These are phyloP conservation scores for Solanum hybrid DNA, from an alignment of 305 asterid species.

Conservation along the genomic window DNA sequence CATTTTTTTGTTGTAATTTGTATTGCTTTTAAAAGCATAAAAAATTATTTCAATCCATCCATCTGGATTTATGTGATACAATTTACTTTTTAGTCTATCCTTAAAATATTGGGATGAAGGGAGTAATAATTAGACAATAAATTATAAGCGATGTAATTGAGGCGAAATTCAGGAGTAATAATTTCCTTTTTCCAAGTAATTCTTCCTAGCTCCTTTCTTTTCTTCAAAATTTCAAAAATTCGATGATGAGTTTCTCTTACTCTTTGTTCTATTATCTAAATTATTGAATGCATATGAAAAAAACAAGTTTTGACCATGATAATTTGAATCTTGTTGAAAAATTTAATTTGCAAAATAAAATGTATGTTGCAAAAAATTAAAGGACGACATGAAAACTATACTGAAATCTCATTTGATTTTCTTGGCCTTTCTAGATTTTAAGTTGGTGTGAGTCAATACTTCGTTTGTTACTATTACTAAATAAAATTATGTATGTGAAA, in stretches of 20 bases:
- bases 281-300: neutral
- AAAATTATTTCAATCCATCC: neutral
- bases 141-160: too few relatives aligned
- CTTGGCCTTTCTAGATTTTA: neutral
- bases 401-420: neutral
- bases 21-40: neutral
- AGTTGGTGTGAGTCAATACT: neutral
- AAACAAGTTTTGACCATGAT: neutral
- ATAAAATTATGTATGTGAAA: neutral
- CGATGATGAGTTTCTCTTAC: neutral
- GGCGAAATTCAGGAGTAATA: neutral
- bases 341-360: neutral
- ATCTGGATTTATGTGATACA: neutral
- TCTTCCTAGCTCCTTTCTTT: neutral
- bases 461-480: neutral
- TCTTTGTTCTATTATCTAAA: neutral
- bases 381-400: neutral
- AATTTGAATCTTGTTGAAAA: neutral
- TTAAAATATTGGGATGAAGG: neutral
- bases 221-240: neutral
- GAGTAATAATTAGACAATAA: neutral
- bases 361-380: neutral
- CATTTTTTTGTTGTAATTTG: neutral
- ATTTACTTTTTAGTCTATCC: too few relatives aligned
- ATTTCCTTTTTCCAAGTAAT: neutral